These are phyloP conservation scores for Malus hybrid DNA, from an alignment of 331 rosid species.

Conservation along the genomic window DNA sequence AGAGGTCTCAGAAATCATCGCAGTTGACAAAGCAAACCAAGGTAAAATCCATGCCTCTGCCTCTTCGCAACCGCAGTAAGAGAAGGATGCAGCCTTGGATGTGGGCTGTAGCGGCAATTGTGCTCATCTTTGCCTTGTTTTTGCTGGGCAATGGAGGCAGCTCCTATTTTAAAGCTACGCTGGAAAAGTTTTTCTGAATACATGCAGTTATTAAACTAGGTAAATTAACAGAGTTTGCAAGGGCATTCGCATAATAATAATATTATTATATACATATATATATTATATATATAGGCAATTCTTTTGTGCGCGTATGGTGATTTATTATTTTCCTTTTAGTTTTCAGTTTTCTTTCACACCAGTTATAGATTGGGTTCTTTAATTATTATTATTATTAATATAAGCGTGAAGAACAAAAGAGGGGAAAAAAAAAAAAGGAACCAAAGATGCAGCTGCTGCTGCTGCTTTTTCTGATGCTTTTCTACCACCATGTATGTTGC, in stretches of 20 bases:
- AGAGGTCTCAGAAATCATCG: conserved; percentile 37
- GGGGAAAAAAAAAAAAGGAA: too few relatives aligned
- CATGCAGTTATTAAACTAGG: conserved; percentile 20
- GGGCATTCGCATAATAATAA: conserved; percentile 31
- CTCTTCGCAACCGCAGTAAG: conserved; percentile 71
- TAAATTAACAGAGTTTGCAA: conserved; percentile 22
- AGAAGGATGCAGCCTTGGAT: conserved; percentile 76
- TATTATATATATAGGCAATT: conserved; percentile 6
- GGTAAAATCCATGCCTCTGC: conserved; percentile 53
- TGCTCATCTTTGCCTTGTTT: conserved; percentile 13
- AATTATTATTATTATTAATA: too few relatives aligned
- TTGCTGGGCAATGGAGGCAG: conserved; percentile 34
- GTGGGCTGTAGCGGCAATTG: conserved; percentile 41
- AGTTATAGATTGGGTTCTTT: too few relatives aligned
- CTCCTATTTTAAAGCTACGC: conserved; percentile 28
- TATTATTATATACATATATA: too few relatives aligned
- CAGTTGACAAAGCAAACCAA: conserved; percentile 50
- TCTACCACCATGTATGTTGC: too few relatives aligned
- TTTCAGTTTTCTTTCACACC: neutral
- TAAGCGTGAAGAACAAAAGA: too few relatives aligned
- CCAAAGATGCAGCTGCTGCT: too few relatives aligned
- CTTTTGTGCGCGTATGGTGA: conserved; percentile 4
- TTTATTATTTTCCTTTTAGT: conserved; percentile 8
- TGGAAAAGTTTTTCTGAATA: conserved; percentile 39
- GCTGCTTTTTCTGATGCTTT: too few relatives aligned